Evolutionary conservation across 345 rosid species (phyloP).

Genomic region (Corchorus capsularis): DNA sequence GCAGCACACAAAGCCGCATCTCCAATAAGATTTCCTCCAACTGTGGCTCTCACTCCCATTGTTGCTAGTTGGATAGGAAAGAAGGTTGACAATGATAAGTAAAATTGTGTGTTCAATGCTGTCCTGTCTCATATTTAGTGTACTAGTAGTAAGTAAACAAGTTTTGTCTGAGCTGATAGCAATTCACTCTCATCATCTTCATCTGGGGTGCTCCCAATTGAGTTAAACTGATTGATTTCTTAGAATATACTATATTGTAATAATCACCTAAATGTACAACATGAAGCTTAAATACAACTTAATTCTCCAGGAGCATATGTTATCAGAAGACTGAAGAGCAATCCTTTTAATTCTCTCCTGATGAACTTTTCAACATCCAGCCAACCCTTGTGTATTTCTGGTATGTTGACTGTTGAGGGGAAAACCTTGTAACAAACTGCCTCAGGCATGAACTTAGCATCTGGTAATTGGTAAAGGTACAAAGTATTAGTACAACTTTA

Average conservation of each 20-base stretch:
- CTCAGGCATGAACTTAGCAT: not conserved
- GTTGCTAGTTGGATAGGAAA: conserved; percentile 92
- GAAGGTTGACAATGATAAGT: conserved; percentile 61
- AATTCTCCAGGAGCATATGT: not conserved
- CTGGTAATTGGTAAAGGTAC: not conserved
- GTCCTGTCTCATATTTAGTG: not conserved
- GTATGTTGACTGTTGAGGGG: not conserved
- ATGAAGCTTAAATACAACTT: not conserved
- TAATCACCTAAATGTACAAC: too few species aligned
- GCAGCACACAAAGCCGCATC: conserved; percentile 99
- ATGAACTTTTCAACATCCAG: too few species aligned
- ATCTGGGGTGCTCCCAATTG: not conserved
- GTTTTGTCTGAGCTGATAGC: not conserved
- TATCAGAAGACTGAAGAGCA: not conserved
- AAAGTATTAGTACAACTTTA: not conserved
- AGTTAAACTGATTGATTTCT: too few species aligned
- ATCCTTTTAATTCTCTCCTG: too few species aligned
- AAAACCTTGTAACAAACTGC: not conserved
- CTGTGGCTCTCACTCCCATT: conserved; percentile 83
- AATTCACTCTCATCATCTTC: too few species aligned
- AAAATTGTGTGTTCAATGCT: not conserved
- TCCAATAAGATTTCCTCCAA: conserved; percentile 91
- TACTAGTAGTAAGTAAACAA: not conserved
- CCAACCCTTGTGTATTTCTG: not conserved
- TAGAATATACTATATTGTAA: too few species aligned